Evolutionary conservation across 352 stramenopile genomes (phyloP).

Genomic region (Phytophthora meadii): DNA sequence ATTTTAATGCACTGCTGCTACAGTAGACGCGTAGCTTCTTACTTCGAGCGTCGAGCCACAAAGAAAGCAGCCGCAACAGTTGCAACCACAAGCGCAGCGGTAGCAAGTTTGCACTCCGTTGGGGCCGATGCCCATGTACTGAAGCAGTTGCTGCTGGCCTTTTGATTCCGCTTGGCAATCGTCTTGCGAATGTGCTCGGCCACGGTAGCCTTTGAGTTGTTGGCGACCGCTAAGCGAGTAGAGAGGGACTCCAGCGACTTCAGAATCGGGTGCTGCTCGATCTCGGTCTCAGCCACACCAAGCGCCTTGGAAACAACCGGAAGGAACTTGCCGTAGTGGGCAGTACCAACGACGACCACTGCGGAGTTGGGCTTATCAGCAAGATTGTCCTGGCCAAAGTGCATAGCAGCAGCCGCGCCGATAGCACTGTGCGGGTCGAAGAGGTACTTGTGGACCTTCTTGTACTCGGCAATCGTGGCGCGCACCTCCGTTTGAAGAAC

Average conservation of each 20-base stretch:
- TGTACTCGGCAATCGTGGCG: constrained; percentile 93
- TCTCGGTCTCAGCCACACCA: constrained; percentile 62
- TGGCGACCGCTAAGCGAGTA: constrained; percentile 63
- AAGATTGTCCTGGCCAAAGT: constrained; percentile 67
- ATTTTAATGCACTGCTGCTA: constrained; percentile 8
- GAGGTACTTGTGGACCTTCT: constrained; percentile 93
- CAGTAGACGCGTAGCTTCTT: constrained; percentile 1
- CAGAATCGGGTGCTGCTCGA: constrained; percentile 80
- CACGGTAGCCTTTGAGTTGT: constrained; percentile 71
- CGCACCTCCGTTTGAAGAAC: constrained; percentile 90
- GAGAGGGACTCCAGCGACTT: constrained; percentile 77
- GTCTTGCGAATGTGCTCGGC: constrained; percentile 65
- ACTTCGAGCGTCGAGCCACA: constrained; percentile 53
- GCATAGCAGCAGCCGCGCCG: constrained; percentile 92
- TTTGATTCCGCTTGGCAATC: constrained; percentile 33
- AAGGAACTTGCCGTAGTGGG: constrained; percentile 98
- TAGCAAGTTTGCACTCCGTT: constrained; percentile 38
- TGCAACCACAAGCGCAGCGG: constrained; percentile 46
- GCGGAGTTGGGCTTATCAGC: constrained; percentile 62
- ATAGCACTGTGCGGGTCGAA: constrained; percentile 98
- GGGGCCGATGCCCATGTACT: constrained; percentile 22
- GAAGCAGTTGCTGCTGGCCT: constrained; percentile 20
- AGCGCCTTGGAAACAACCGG: constrained; percentile 92
- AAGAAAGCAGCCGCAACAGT: constrained; percentile 45
- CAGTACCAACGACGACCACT: constrained; percentile 96